phyloP scores from a whole-genome alignment of 208 protist genomes.

The Novymonas esmeraldas region DNA sequence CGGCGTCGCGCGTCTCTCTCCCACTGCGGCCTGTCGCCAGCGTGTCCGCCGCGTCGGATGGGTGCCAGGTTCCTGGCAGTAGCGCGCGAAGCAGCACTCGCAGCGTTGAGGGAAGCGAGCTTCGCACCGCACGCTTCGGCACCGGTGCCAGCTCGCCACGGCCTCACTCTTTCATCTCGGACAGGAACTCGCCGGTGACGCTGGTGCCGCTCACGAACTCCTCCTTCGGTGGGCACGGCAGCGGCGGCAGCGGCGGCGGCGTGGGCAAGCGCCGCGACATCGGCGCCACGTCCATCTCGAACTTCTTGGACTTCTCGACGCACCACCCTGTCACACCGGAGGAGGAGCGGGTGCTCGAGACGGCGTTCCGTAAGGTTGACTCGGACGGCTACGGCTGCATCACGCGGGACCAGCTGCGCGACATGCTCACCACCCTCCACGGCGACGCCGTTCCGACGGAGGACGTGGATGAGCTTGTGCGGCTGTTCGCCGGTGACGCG shows the following conservation, averaged over 20 bases:
- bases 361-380: slow-evolving; percentile 81
- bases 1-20: not conserved
- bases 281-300: slow-evolving; percentile 32
- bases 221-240: not conserved
- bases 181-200: not conserved
- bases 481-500: slow-evolving; percentile 73
- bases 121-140: not conserved
- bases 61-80: not conserved
- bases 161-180: not conserved
- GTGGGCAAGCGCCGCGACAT: slow-evolving; percentile 3
- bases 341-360: slow-evolving; percentile 73
- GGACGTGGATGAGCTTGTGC: slow-evolving; percentile 75
- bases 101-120: not conserved
- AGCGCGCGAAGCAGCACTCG: not conserved
- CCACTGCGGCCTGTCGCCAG: slow-evolving; percentile 6
- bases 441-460: slow-evolving; percentile 52
- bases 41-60: not conserved
- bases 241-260: slow-evolving; percentile 1
- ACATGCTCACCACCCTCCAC: slow-evolving; percentile 83
- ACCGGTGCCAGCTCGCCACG: not conserved
- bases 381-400: slow-evolving; percentile 82
- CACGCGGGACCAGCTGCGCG: slow-evolving; percentile 82
- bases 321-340: slow-evolving; percentile 54
- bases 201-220: not conserved
- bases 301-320: slow-evolving; percentile 58